phyloP scores from a whole-genome alignment of 768 basidiomycete species.

The Xerocomus spinulosus region DNA sequence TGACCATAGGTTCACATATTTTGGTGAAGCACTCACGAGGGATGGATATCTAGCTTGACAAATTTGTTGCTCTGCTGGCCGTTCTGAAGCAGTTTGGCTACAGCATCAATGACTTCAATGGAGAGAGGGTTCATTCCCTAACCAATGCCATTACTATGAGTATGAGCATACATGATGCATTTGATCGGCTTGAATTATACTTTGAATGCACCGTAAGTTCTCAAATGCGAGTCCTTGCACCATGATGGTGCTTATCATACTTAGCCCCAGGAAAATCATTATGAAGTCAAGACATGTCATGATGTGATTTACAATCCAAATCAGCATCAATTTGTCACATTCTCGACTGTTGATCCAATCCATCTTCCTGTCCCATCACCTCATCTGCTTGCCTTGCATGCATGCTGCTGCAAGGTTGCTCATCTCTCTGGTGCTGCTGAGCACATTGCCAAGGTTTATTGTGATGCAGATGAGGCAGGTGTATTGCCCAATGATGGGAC shows the following conservation, averaged over 20 bases:
- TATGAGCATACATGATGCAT: no score
- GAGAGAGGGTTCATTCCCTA: no score
- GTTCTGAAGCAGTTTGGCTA: slow-evolving; percentile 4
- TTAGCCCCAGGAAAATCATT: background rate
- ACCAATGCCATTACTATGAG: no score
- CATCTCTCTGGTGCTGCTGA: no score
- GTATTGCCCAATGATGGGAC: no score
- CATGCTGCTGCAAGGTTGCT: slow-evolving; percentile 11
- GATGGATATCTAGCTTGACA: slow-evolving; percentile 4
- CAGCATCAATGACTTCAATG: background rate
- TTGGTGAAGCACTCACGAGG: background rate
- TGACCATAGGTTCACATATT: no score
- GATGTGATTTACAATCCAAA: no score
- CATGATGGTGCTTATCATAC: background rate
- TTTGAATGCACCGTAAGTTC: slow-evolving; percentile 7
- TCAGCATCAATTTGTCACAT: background rate
- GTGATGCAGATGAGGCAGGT: no score
- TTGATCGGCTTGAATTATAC: background rate
- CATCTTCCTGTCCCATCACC: slow-evolving; percentile 13
- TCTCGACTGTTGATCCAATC: slow-evolving; percentile 2
- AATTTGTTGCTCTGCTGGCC: slow-evolving; percentile 1
- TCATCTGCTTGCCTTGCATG: slow-evolving; percentile 17
- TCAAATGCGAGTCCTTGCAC: background rate
- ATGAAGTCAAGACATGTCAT: slow-evolving; percentile 4
- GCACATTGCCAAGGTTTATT: no score